These are phyloP conservation scores for Clitopilus hobsonii DNA, from an alignment of 768 basidiomycete species.

Conservation along the genomic window DNA sequence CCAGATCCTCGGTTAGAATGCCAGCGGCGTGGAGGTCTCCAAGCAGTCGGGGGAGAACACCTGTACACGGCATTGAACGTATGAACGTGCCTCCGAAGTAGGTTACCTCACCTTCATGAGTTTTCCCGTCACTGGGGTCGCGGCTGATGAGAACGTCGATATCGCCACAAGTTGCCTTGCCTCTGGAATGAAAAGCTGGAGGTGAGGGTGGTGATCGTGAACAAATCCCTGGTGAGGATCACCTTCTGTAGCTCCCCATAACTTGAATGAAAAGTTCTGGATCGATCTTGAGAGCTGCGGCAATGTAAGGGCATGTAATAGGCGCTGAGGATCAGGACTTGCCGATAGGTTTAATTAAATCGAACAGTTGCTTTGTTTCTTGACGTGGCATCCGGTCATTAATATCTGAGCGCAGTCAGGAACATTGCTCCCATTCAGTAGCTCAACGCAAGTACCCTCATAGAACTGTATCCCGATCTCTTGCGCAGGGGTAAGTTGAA, in stretches of 20 bases:
- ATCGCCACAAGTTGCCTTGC: slow-evolving; percentile 81
- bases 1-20: slow-evolving; percentile 79
- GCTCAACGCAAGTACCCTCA: slow-evolving; percentile 46
- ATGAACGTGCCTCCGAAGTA: slow-evolving; percentile 6
- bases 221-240: slow-evolving; percentile 4
- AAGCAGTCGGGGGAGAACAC: slow-evolving; percentile 58
- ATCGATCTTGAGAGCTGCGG: slow-evolving; percentile 66
- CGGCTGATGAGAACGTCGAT: slow-evolving; percentile 89
- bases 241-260: slow-evolving; percentile 90
- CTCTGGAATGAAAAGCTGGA: slow-evolving; percentile 39
- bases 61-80: slow-evolving; percentile 25
- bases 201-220: not conserved
- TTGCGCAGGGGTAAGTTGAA: slow-evolving; percentile 57
- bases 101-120: slow-evolving; percentile 53
- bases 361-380: slow-evolving; percentile 73
- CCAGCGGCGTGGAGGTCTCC: slow-evolving; percentile 46
- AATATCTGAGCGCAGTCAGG: slow-evolving; percentile 48
- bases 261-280: slow-evolving; percentile 70
- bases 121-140: slow-evolving; percentile 62
- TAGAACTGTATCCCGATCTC: slow-evolving; percentile 67
- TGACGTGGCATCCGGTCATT: slow-evolving; percentile 79
- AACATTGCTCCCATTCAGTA: not conserved
- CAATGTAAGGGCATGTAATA: not conserved
- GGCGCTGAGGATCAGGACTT: not conserved
- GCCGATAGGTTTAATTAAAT: slow-evolving; percentile 71